phyloP scores from a whole-genome alignment of 192 early-diverging fungal genomes.

The Chytriomyces hyalinus region DNA sequence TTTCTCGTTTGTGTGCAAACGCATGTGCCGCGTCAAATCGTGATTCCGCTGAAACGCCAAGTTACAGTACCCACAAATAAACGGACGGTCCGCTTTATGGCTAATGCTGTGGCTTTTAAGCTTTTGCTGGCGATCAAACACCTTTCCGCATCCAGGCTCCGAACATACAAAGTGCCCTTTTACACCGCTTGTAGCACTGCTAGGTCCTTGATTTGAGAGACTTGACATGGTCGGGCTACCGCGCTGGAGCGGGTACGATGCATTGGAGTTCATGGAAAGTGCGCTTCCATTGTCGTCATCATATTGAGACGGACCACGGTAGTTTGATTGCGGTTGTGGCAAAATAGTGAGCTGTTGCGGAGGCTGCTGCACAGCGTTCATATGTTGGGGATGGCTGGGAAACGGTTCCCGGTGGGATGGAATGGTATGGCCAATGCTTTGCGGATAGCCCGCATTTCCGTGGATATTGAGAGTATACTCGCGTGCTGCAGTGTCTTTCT shows the following conservation, averaged over 20 bases:
- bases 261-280: conserved; percentile 5
- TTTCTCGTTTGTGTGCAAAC: conserved; percentile 40
- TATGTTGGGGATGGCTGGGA: background rate
- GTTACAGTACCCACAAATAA: conserved; percentile 34
- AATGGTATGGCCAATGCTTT: too few relatives aligned
- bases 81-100: conserved; percentile 33
- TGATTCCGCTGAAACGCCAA: conserved; percentile 36
- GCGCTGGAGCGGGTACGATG: background rate
- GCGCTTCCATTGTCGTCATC: conserved; percentile 16
- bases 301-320: conserved; percentile 8
- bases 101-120: conserved; percentile 25
- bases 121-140: conserved; percentile 35
- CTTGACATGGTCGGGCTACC: conserved; percentile 15
- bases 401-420: background rate
- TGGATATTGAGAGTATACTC: background rate
- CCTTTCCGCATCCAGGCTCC: conserved; percentile 21
- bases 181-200: background rate
- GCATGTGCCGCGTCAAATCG: conserved; percentile 40
- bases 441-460: too few relatives aligned
- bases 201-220: conserved; percentile 9
- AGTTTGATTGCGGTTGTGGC: background rate
- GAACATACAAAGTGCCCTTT: conserved; percentile 27
- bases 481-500: conserved; percentile 4
- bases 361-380: too few relatives aligned
- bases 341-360: background rate